Evolutionary conservation across 495 filamentous ascomycete species (phyloP).

Genomic region (Tuber borchii): DNA sequence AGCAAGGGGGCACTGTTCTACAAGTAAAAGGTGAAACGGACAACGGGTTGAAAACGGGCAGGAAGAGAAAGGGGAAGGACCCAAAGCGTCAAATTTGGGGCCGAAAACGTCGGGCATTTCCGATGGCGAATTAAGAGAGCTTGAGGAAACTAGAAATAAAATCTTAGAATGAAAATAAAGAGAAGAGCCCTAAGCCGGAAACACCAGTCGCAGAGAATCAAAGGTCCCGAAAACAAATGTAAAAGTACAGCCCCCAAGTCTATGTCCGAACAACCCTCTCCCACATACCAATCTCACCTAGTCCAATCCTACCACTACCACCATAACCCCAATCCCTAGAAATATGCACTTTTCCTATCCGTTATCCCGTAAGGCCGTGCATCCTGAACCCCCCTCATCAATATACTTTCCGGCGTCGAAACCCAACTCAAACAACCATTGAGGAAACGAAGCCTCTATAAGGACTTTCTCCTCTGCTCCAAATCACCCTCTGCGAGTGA

Average conservation of each 20-base stretch:
- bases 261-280: conserved; percentile 28
- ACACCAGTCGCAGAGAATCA: conserved; percentile 23
- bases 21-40: conserved; percentile 7
- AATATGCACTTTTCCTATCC: not conserved
- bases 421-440: not conserved
- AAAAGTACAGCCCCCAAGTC: conserved; percentile 22
- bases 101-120: conserved; percentile 2
- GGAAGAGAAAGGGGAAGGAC: not conserved
- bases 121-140: conserved; percentile 9
- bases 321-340: conserved; percentile 2
- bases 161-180: conserved; percentile 19
- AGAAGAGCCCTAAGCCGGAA: conserved; percentile 20
- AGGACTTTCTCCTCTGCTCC: conserved; percentile 46
- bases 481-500: conserved; percentile 89
- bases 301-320: not conserved
- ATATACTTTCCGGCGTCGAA: not conserved
- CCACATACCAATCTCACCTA: conserved; percentile 8
- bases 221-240: conserved; percentile 10
- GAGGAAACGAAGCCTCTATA: conserved; percentile 5
- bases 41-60: conserved; percentile 9
- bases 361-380: not conserved
- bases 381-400: not conserved
- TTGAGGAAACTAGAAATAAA: conserved; percentile 24
- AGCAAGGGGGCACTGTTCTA: conserved; percentile 18
- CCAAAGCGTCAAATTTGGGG: not conserved